Evolutionary conservation across 371 early-diverging fungal genomes (phyloP), one percentile per base, ranked within the genome.

Genomic region (Mucor indicus): DNA sequence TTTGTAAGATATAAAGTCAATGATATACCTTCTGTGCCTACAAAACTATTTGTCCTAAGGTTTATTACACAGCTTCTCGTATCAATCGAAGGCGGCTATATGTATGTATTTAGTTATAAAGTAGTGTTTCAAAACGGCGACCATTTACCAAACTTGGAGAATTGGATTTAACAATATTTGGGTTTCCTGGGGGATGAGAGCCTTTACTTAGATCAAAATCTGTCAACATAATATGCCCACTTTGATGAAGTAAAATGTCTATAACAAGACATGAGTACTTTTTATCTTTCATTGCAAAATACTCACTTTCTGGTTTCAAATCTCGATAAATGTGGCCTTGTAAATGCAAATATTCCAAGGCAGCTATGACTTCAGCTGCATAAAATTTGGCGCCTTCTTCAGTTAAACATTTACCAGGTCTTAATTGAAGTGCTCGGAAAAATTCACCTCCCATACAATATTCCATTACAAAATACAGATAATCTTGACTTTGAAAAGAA

Each of bases 371-470:
- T 69, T 99, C 99, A 44, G 98, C 98, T 1, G 96, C 96, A 73
- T 98, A 99, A 67, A 99, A 99, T 57, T 87, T 83, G 13, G 96
- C 96, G 48, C 87, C 92, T 35, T 89, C 83, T 60, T 98, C 96
- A 43, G 69, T 64, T 16, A 95, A 62, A 48, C 90, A 86, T 59
- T 92, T 93, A 37, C 89, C 91, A 10, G 93, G 91, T 15, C 89
- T 75, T 51, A 72, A 64, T 73, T 95, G 97, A 37, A 96, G 74
- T 16, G 86, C 84, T 77, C 93, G 76, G 67, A 93, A 96, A 64
- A 96, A 96, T 79, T 99, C 99, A 38, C 99, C 99, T 33, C 99
- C 99, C 54, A 89, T 80, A 60, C 98, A 97, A 75, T 97, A 99
- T 57, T 99, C 99, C 94, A 98, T 96, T 49, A 96, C 89, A 60